Evolutionary conservation across 2,329 filamentous ascomycete species (phyloP).

Genomic region (Lecanosticta acicola): DNA sequence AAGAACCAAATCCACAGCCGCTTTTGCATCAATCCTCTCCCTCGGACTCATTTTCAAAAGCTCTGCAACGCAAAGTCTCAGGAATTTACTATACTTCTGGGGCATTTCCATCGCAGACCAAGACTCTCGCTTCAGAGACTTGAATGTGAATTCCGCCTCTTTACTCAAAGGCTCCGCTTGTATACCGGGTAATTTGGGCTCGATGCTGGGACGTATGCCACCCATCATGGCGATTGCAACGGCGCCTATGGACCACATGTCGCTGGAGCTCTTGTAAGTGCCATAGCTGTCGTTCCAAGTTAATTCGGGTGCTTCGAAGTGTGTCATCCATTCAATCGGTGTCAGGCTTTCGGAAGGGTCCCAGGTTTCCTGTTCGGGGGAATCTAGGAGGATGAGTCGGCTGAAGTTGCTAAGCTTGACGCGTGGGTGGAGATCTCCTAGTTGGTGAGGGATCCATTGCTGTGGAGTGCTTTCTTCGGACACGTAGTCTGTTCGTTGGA

Average conservation of each 20-base stretch:
- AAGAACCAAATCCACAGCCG: background rate
- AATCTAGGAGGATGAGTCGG: slow-evolving; percentile 2
- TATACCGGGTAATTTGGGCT: background rate
- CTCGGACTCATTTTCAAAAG: background rate
- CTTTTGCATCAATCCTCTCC: background rate
- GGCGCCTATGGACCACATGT: slow-evolving; percentile 15
- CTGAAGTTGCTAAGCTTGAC: slow-evolving; percentile 14
- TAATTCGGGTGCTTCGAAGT: slow-evolving; percentile 5
- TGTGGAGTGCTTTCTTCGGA: background rate
- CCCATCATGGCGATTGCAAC: slow-evolving; percentile 14
- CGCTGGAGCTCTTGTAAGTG: slow-evolving; percentile 5
- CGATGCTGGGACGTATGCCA: slow-evolving; percentile 2
- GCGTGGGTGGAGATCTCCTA: background rate
- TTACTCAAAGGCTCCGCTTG: background rate
- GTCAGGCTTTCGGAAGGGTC: background rate
- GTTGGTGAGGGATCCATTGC: background rate
- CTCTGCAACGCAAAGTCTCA: background rate
- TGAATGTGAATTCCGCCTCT: background rate
- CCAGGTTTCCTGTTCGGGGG: background rate
- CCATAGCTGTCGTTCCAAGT: background rate
- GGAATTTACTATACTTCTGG: background rate
- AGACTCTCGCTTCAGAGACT: background rate
- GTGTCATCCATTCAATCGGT: background rate
- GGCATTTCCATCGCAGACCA: background rate
- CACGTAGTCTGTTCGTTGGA: background rate